Evolutionary conservation across 164 flowering plant genomes (phyloP).

Genomic region (Warburgia ugandensis): DNA sequence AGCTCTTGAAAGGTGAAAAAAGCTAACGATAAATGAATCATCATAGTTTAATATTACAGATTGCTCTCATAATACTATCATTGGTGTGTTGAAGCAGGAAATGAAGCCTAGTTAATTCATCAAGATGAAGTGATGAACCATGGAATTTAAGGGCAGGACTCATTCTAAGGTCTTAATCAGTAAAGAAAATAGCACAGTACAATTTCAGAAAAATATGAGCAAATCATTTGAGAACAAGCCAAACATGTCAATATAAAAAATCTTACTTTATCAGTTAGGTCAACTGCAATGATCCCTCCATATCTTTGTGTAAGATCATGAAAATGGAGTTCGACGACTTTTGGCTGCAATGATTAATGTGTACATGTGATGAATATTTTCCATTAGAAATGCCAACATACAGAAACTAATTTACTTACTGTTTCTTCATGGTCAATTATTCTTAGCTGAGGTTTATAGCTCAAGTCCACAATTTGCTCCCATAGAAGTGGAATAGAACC

Average conservation of each 20-base stretch:
- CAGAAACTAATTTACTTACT: constrained; percentile 44
- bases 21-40: too few relatives aligned
- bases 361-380: neutral
- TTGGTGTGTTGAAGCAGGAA: too few relatives aligned
- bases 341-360: constrained; percentile 38
- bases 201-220: neutral
- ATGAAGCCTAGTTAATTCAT: too few relatives aligned
- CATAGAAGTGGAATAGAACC: constrained; percentile 98
- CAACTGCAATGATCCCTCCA: constrained; percentile 68
- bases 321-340: constrained; percentile 85
- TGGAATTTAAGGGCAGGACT: neutral
- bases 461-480: constrained; percentile 99
- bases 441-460: constrained; percentile 79
- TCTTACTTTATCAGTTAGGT: constrained; percentile 74
- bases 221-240: too few relatives aligned
- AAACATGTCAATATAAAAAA: neutral
- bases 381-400: too few relatives aligned
- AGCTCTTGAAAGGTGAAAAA: too few relatives aligned
- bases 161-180: neutral
- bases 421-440: constrained; percentile 67
- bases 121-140: too few relatives aligned
- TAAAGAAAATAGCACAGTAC: too few relatives aligned
- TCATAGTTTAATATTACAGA: too few relatives aligned
- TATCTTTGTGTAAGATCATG: constrained; percentile 76
- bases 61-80: too few relatives aligned